Evolutionary conservation across 148 eudicot genomes (phyloP).

Genomic region (Rhododendron williamsianum): DNA sequence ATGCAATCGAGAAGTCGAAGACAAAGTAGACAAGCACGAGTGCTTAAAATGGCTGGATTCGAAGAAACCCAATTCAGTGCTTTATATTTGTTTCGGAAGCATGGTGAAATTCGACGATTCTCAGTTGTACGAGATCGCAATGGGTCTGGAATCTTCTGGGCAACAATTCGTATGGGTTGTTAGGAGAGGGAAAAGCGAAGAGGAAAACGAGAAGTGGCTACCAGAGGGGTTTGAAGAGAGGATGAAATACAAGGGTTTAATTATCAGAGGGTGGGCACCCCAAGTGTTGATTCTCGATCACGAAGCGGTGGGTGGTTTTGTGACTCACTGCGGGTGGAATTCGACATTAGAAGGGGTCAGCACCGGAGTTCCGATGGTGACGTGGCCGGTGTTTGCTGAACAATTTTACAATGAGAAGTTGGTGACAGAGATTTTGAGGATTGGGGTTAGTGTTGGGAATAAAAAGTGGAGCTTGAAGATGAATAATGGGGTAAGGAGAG

Average conservation of each 20-base stretch:
- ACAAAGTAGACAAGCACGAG: constrained; percentile 31
- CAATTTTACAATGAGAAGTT: constrained; percentile 34
- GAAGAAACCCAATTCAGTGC: constrained; percentile 42
- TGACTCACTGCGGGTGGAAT: constrained; percentile 45
- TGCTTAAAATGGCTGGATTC: constrained; percentile 60
- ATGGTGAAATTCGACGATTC: not conserved
- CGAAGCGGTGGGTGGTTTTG: constrained; percentile 21
- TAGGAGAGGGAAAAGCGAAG: constrained; percentile 6
- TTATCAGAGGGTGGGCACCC: constrained; percentile 36
- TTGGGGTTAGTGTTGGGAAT: constrained; percentile 37
- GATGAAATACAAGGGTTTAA: constrained; percentile 19
- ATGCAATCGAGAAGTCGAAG: constrained; percentile 22
- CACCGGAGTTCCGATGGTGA: constrained; percentile 32
- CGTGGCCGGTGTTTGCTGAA: constrained; percentile 35
- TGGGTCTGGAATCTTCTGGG: constrained; percentile 44
- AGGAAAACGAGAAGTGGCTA: constrained; percentile 21
- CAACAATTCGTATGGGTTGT: constrained; percentile 60
- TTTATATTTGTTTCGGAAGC: constrained; percentile 55
- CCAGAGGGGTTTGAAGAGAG: constrained; percentile 31
- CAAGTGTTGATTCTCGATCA: constrained; percentile 29
- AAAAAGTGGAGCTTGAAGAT: constrained; percentile 9
- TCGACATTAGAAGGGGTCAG: constrained; percentile 24
- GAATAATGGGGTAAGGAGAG: constrained; percentile 2
- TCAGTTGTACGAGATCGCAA: constrained; percentile 45
- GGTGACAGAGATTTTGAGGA: constrained; percentile 25